Evolutionary conservation across 192 early-diverging fungal species (phyloP).

Genomic region (Backusella circina): DNA sequence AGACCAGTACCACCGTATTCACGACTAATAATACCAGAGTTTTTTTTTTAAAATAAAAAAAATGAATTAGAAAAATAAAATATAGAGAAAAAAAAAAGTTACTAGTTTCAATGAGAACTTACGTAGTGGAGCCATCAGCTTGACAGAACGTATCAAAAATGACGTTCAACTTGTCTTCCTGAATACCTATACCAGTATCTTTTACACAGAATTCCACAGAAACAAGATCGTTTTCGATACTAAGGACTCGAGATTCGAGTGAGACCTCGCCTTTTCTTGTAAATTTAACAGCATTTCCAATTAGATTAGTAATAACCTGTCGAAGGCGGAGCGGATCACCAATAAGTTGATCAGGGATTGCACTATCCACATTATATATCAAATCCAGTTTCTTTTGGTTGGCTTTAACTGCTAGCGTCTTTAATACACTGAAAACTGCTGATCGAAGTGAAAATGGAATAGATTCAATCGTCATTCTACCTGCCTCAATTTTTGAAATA

Average conservation of each 20-base stretch:
- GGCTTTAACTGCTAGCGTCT: slow-evolving; percentile 69
- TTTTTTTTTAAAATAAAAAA: background rate
- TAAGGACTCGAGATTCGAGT: slow-evolving; percentile 45
- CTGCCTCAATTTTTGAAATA: slow-evolving; percentile 82
- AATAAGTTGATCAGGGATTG: slow-evolving; percentile 71
- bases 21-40: background rate
- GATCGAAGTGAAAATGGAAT: slow-evolving; percentile 64
- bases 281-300: slow-evolving; percentile 84
- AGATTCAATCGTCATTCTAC: slow-evolving; percentile 76
- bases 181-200: slow-evolving; percentile 86
- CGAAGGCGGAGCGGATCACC: slow-evolving; percentile 73
- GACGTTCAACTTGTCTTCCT: slow-evolving; percentile 68
- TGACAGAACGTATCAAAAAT: slow-evolving; percentile 85
- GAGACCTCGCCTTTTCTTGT: slow-evolving; percentile 70
- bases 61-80: background rate
- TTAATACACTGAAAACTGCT: slow-evolving; percentile 63
- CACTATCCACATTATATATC: slow-evolving; percentile 62
- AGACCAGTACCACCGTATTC: slow-evolving; percentile 36
- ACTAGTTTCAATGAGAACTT: background rate
- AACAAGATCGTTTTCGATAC: slow-evolving; percentile 37
- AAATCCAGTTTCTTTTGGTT: slow-evolving; percentile 71
- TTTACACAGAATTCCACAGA: slow-evolving; percentile 65
- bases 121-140: slow-evolving; percentile 78
- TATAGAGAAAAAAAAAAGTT: background rate
- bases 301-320: slow-evolving; percentile 81